Evolutionary conservation across 805 yeast genomes (phyloP), one percentile per base, ranked within the genome.

Genomic region (Grigorovia yakushimaensis): DNA sequence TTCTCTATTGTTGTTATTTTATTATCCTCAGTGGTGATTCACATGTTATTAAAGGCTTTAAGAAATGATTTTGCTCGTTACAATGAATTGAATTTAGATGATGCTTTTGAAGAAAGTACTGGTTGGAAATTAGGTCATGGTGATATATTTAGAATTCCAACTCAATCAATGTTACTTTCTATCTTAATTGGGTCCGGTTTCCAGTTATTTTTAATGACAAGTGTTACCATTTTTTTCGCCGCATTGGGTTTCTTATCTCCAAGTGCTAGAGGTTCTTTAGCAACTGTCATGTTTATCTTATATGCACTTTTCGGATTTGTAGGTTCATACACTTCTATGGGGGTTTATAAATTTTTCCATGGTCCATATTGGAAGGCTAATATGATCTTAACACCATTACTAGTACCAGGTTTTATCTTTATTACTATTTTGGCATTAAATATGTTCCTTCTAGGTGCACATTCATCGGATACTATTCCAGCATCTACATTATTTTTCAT

Each of bases 71-170:
- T 93, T 57, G 75, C 82, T 48, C 81, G 84, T 58, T 93, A 93
- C 68, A 91, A 91, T 62, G 95, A 86, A 62, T 77, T 91, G 53
- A 88, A 85, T 61, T 74, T 91, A 57, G 93, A 85, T 61, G 88
- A 82, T 57, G 95, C 85, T 49, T 78, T 88, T 46, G 81, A 87
- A 52, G 96, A 88, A 59, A 98, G 93, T 64, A 77, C 88, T 61
- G 98, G 98, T 38, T 93, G 98, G 98, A 93, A 93, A 64, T 74
- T 93, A 53, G 82, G 88, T 38, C 94, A 89, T 58, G 98, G 97
- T 51, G 98, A 91, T 64, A 88, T 91, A 27, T 91, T 91, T 71
- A 78, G 98, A 65, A 69, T 89, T 8, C 98, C 98, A 40, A 63
- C 72, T 44, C 70, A 76, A 54, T 73, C 84, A 47, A 74, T 88